Base-by-base conservation (phyloP, 768 basidiomycete genomes). In the Lanmaoa pseudosensibilis region DNA sequence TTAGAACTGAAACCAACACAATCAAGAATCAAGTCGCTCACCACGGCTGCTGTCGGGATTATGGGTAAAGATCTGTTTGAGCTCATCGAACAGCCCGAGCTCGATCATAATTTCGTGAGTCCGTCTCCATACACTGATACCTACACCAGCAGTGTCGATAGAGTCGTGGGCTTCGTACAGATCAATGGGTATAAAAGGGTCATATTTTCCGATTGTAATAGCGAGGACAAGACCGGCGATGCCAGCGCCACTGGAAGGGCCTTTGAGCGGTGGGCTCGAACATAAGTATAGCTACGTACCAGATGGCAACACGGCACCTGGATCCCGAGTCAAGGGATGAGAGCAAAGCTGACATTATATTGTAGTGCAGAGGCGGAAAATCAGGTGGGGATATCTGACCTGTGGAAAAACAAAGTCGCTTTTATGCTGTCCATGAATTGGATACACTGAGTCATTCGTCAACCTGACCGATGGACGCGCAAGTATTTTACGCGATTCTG, bases 221-320 rank as follows among this genome's bases (percentile, higher is more conserved):
- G 27, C 27, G 27, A 30, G 27, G 27, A 30, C 27, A 30, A 30
- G 27, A 30, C 27, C 27, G 27, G 27, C 27, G 6, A 30, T 30
- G 27, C 27, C 27, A 30, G 27, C 27, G 27, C 27, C 27, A 30
- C 27, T 30, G 18, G 5, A 8, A 23, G 4, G 9, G 2, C 13
- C 5, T 15, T 37, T 33, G 16, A 54, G 21, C 21, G 21, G 21
- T 5, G 37, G 3, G 18, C 2, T 16, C 0, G 2, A 41, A 41
- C 1, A 2, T 33, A 21, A 18, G 23, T 8, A 33, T 9, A 8
- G 8, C 2, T n/a, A 9, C 61, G 36, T 44, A 66, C 65, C 65
- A 67, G 38, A 66, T 66, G n/a, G 65, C 65, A 16, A 66, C 58
- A 32, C 62, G 64, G 37, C 57, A 65, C 50, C 54, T 66, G 32